Evolutionary conservation across 1,139 yeast species (phyloP).

Genomic region (Blastobotrys persicus): DNA sequence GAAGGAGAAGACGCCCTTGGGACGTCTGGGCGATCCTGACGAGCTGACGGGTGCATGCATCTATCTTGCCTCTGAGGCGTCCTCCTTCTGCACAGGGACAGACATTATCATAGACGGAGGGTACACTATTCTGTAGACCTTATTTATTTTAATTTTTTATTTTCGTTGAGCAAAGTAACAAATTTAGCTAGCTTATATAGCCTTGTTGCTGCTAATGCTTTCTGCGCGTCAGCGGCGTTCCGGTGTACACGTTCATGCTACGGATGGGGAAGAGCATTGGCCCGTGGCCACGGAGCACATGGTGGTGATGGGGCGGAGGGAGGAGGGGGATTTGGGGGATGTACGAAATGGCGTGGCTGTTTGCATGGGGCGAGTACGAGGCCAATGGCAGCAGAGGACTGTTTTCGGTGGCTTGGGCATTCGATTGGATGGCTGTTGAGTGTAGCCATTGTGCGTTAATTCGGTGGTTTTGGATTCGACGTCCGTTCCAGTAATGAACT

Average conservation of each 20-base stretch:
- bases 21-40: constrained; percentile 63
- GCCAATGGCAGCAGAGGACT: not conserved
- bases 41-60: constrained; percentile 70
- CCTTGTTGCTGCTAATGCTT: no score
- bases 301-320: not conserved
- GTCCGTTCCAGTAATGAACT: constrained; percentile 4
- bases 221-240: not conserved
- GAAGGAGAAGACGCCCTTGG: constrained; percentile 64
- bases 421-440: no score
- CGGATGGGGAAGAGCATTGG: constrained; percentile 1
- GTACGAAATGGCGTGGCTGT: not conserved
- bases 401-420: not conserved
- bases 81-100: constrained; percentile 64
- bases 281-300: not conserved
- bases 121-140: constrained; percentile 39
- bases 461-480: not conserved
- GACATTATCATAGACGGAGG: constrained; percentile 71
- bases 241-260: not conserved
- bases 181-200: no score
- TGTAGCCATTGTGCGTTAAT: no score
- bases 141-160: no score
- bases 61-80: constrained; percentile 62
- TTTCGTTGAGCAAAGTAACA: no score
- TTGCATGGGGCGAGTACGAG: no score
- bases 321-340: not conserved